Base-by-base conservation (phyloP, 1,284 basidiomycete genomes). In the Naganishia cerealis region DNA sequence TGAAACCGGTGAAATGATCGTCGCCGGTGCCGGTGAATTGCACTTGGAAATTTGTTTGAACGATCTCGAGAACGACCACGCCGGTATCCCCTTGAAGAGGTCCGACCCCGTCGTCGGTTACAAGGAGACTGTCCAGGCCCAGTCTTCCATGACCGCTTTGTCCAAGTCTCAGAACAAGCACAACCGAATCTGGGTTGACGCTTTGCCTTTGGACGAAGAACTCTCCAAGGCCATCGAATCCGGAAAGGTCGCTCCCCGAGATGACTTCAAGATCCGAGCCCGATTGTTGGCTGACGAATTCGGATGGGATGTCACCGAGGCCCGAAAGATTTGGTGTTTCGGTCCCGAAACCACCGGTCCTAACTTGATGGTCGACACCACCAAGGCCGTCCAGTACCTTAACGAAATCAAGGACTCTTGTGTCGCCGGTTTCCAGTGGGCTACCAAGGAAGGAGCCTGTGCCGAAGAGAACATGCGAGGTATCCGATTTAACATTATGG, bases 111-210 rank as follows among this genome's bases (percentile, higher is more conserved):
- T 99, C 79, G 95, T 99, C 77, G 91, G 90, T 70, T 99, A 98
- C 86, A 87, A 94, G 84, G 96, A 99, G 87, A 98, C 95, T 24
- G 94, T 99, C 81, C 92, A 90, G 84, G 85, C 92, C 69, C 92
- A 98, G 84, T 98, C 95, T 8, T 89, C 89, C 69, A 98, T 99
- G 79, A 89, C 92, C 73, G 96, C 96, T 52, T 86, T 99, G 67
- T 98, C 96, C 74, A 99, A 99, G 84, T 99, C 96, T 62, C 96
- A 98, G 85, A 99, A 99, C 87, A 99, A 99, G 88, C 96, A 99
- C 89, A 99, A 99, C 82, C 92, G 96, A 86, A 86, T 99, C 72
- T 99, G 90, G 82, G 87, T 90, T 74, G 94, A 93, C 86, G 95
- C 96, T 55, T 75, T 88, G 84, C 96, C 96, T 61, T 81, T 99